Conservation (phyloP, 495 filamentous ascomycete species). For the Immersiella caudata region DNA sequence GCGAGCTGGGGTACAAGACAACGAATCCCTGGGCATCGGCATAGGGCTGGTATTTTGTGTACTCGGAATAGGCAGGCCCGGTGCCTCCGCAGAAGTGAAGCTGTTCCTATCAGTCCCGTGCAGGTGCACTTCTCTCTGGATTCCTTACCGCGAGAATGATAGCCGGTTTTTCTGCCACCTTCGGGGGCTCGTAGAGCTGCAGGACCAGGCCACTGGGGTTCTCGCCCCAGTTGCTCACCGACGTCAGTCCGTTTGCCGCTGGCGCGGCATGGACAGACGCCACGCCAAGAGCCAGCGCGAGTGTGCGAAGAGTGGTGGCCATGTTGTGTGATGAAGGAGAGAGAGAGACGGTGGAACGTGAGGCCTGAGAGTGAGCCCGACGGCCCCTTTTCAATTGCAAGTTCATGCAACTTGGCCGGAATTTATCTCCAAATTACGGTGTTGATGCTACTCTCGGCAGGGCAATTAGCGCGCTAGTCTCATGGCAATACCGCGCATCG, state of each 20-base stretch:
- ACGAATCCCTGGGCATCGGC: slow-evolving; percentile 51
- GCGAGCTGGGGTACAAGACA: slow-evolving; percentile 49
- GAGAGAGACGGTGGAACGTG: background rate
- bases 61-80: slow-evolving; percentile 43
- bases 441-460: background rate
- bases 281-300: slow-evolving; percentile 12
- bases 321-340: background rate
- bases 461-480: background rate
- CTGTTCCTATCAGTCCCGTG: slow-evolving; percentile 12
- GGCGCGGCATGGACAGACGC: slow-evolving; percentile 1
- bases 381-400: background rate
- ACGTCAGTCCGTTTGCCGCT: slow-evolving; percentile 18
- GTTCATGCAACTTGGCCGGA: background rate
- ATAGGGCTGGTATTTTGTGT: slow-evolving; percentile 42
- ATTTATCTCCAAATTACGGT: background rate
- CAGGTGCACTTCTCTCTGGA: background rate
- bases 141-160: slow-evolving; percentile 45
- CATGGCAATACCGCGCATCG: background rate
- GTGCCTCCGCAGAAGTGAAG: slow-evolving; percentile 48
- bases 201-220: slow-evolving; percentile 50
- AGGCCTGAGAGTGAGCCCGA: background rate
- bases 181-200: slow-evolving; percentile 41
- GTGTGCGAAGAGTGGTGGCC: background rate
- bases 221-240: slow-evolving; percentile 34
- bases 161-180: slow-evolving; percentile 41